Base-by-base conservation (phyloP, 225 moss, liverwort and hornwort genomes). In the Thuidium tamariscinum region DNA sequence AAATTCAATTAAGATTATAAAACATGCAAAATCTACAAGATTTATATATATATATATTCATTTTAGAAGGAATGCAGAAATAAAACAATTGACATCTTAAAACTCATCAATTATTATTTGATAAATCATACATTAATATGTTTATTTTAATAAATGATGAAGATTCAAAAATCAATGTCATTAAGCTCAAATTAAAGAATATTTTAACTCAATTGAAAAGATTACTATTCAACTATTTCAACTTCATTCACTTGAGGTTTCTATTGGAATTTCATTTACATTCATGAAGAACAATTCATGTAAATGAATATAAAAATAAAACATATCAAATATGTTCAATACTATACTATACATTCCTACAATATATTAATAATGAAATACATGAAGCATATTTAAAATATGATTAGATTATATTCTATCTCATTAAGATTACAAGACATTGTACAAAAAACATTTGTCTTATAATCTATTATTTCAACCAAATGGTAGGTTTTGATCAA, bases 261-360 rank as follows among this genome's bases (percentile, higher is more conserved):
- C 2, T 6, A 13, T 36, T 66, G 8, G 8, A 17, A 8, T 37
- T 66, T 51, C 23, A 51, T 77, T 30, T 11, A 6, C 10, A 37
- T 16, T 26, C 3, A 6, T 16, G 10, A 36, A 77, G 16, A 54
- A 1, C 1, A 52, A 75, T 9, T 1, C 5, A 6, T 25, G 2
- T 26, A 37, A 16, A 26, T 36, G 7, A 48, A 19, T 10, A 6
- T 26, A 5, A 25, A 75, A 15, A 3, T 9, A 10, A 36, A 36
- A 25, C 3, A 15, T 10, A 76, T 36, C 1, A 25, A 37, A 4
- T 25, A 3, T 16, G 1, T 9, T 49, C 6, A 9, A 52, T 15
- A 1, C 0, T 13, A 13, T 1, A n/a, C 0, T 22, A n/a, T 4
- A n/a, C 3, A 48, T 32, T 23, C 2, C 1, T 52, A 32, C 0